Evolutionary conservation across 176 grass and related monocot species (phyloP), one percentile per base, ranked within the genome.

Genomic region (Juncus inflexus): DNA sequence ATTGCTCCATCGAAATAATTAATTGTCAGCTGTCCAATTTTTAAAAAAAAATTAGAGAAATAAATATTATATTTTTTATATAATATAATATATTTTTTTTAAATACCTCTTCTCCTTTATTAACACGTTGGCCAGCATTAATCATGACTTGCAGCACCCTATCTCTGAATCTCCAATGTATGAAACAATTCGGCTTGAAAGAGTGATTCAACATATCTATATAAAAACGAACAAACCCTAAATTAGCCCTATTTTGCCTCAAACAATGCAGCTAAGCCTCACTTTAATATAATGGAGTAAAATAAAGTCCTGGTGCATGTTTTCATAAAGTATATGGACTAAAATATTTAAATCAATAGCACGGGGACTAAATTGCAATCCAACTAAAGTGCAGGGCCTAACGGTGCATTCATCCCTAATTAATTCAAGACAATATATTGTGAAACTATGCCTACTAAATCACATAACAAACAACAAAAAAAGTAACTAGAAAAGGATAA

Each of bases 141-240:
- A 96, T 91, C 87, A 96, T 83, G 58, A 96, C 84, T 84, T 96
- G 87, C 79, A 96, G 87, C 84, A 96, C 88, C 55, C 92, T 79
- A 76, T 96, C 87, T 75, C 83, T 96, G 74, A 83, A 86, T 69
- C 92, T 84, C 92, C 92, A 91, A 75, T 96, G 92, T 51, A 96
- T 76, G 64, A 96, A 96, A 81, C 87, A 91, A 57, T 96, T 96
- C 75, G 91, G 87, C 78, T 88, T 70, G 70, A 90, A 86, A 4
- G 91, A 96, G 66, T 96, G 91, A 74, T 91, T 96, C 77, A 96
- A 76, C 91, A 96, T 96, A 83, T 96, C 91, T 96, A 84, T 70
- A 74, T 28, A 28, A 28, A 28, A 28, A 28, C 19, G 1, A 28
- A 28, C 13, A 79, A 77, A 28, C 19, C 19, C 19, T 28, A 28